Evolutionary conservation across 2,329 filamentous ascomycete species (phyloP).

Genomic region (Aspergillus vadensis): DNA sequence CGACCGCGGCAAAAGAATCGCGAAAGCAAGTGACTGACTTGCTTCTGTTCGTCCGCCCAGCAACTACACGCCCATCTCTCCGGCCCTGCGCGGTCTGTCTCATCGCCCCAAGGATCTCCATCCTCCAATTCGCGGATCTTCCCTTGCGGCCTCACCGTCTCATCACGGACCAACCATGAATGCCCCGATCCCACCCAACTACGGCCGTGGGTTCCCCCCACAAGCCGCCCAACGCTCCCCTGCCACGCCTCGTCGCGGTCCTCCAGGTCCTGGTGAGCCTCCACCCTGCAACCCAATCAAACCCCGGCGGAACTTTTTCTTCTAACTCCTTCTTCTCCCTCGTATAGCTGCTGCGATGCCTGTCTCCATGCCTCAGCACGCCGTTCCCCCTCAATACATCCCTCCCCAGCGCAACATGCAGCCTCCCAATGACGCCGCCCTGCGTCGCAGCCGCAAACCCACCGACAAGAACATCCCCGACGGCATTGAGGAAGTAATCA

Average conservation of each 20-base stretch:
- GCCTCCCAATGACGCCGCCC: conserved; percentile 53
- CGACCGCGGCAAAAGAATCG: conserved; percentile 38
- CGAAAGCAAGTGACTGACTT: conserved; percentile 18
- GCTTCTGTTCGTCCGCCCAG: background rate
- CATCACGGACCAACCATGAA: conserved; percentile 34
- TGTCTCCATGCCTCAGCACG: conserved; percentile 40
- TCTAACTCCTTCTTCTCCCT: conserved; percentile 18
- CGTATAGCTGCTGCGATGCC: conserved; percentile 35
- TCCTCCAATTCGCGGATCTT: background rate
- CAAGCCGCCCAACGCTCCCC: conserved; percentile 44
- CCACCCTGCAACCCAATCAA: conserved; percentile 17
- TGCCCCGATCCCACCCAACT: conserved; percentile 46
- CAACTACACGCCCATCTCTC: conserved; percentile 20
- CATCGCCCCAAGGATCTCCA: conserved; percentile 5
- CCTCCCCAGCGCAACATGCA: conserved; percentile 40
- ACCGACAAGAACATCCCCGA: conserved; percentile 95
- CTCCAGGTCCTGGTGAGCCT: conserved; percentile 41
- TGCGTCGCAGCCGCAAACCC: conserved; percentile 82
- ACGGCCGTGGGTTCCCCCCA: conserved; percentile 45
- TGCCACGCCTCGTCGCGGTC: conserved; percentile 45
- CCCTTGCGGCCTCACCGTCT: conserved; percentile 7
- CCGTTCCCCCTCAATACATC: conserved; percentile 42
- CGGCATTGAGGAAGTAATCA: conserved; percentile 77
- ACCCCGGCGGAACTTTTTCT: conserved; percentile 8
- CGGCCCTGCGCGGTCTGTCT: conserved; percentile 15